These are phyloP conservation scores for Gossypium arboreum DNA, from an alignment of 345 rosid species.

Conservation along the genomic window DNA sequence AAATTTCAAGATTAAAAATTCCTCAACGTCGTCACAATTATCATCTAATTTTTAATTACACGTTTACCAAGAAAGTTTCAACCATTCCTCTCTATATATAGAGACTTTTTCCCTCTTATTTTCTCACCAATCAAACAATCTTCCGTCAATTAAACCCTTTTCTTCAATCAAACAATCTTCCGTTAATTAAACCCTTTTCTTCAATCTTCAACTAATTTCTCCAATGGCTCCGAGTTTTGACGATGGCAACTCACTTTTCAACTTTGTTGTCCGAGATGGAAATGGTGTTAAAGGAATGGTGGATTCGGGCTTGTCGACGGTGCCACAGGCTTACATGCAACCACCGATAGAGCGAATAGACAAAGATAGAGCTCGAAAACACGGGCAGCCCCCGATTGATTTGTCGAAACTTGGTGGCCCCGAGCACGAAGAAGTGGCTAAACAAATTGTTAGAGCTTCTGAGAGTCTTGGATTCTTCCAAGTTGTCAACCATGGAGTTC, in stretches of 20 bases:
- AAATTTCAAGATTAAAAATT: neutral
- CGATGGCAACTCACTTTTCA: slow-evolving; percentile 1
- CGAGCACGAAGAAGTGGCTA: neutral
- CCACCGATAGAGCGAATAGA: slow-evolving; percentile 41
- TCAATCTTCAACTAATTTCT: neutral
- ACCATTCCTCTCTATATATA: neutral
- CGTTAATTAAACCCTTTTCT: neutral
- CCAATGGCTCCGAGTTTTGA: slow-evolving; percentile 9
- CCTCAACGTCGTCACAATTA: neutral
- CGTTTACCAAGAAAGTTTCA: neutral
- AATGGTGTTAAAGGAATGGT: slow-evolving; percentile 9
- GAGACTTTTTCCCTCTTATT: no score
- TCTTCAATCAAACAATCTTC: no score
- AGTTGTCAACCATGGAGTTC: slow-evolving; percentile 32
- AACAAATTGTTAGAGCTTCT: slow-evolving; percentile 5
- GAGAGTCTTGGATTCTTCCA: slow-evolving; percentile 7
- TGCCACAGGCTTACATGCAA: slow-evolving; percentile 24
- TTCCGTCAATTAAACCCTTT: neutral
- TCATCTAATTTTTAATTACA: neutral
- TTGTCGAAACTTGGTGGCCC: neutral
- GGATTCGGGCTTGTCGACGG: neutral
- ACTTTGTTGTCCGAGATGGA: neutral
- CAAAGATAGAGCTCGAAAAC: slow-evolving; percentile 11
- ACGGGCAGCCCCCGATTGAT: slow-evolving; percentile 8
- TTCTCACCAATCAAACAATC: neutral